phyloP scores from a whole-genome alignment of 345 rosid genomes.

The Citrus inodora region DNA sequence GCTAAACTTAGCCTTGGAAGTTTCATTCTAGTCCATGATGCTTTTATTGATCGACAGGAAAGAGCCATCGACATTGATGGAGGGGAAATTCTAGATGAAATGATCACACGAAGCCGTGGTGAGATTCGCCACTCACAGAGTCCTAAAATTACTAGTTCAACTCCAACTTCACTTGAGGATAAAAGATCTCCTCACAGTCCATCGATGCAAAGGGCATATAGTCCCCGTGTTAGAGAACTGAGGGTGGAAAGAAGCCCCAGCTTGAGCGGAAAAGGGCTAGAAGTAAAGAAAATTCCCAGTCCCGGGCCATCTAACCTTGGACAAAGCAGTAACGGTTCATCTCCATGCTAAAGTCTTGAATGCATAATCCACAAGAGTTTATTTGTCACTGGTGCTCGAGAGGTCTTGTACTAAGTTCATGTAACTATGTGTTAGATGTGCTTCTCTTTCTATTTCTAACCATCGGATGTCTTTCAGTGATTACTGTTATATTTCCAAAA shows the following conservation, averaged over 20 bases:
- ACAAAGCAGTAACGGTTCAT: conserved; percentile 27
- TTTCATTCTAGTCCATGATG: conserved; percentile 10
- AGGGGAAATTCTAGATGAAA: conserved; percentile 62
- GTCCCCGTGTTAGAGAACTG: conserved; percentile 36
- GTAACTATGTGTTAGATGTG: conserved; percentile 11
- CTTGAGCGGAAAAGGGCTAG: conserved; percentile 26
- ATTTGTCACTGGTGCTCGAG: conserved; percentile 39
- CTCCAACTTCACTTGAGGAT: conserved; percentile 33
- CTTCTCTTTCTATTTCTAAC: conserved; percentile 17
- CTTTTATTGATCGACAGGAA: conserved; percentile 30
- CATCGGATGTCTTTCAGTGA: conserved; percentile 5
- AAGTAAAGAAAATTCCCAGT: conserved; percentile 38
- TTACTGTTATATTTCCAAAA: neutral
- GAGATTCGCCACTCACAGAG: conserved; percentile 56
- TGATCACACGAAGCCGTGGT: conserved; percentile 70
- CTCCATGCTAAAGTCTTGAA: conserved; percentile 25
- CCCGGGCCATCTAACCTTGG: conserved; percentile 53
- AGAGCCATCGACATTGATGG: conserved; percentile 33
- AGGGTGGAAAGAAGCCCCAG: conserved; percentile 26
- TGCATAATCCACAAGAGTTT: conserved; percentile 15
- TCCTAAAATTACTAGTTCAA: conserved; percentile 53
- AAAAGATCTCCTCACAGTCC: conserved; percentile 43
- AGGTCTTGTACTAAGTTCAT: conserved; percentile 31
- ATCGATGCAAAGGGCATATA: conserved; percentile 30
- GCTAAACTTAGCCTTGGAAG: neutral